Conservation (phyloP, 768 basidiomycete genomes). For the Cystofilobasidium ferigula region DNA sequence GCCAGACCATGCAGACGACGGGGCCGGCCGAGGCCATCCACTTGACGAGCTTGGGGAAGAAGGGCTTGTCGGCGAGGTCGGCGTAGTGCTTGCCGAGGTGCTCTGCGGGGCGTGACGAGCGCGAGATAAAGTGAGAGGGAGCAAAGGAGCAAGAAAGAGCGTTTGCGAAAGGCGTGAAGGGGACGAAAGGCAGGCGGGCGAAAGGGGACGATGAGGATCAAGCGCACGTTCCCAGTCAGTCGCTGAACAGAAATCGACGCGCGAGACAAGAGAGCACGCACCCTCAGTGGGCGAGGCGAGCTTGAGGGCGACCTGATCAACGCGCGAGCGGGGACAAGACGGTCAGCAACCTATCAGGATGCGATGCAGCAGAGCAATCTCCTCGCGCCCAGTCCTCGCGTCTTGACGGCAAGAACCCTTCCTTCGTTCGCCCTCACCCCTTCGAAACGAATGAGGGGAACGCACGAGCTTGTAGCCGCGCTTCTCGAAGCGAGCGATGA, state of each 20-base stretch:
- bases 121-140: not conserved
- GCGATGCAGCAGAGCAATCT: too few species aligned
- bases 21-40: conserved; percentile 50
- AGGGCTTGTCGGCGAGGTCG: conserved; percentile 83
- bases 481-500: conserved; percentile 91
- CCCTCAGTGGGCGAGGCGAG: conserved; percentile 59
- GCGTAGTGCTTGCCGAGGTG: conserved; percentile 97
- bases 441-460: not conserved
- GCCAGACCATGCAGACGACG: conserved; percentile 90
- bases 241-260: too few species aligned
- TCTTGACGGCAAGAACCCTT: too few species aligned
- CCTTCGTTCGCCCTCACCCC: not conserved
- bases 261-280: not conserved
- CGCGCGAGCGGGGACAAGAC: not conserved
- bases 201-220: too few species aligned
- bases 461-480: conserved; percentile 70
- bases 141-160: not conserved
- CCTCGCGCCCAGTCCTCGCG: too few species aligned
- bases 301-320: conserved; percentile 64
- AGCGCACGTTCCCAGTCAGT: too few species aligned
- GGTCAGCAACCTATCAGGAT: not conserved
- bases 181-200: too few species aligned
- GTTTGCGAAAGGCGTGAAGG: too few species aligned
- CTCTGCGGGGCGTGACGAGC: conserved; percentile 34
- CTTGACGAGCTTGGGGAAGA: conserved; percentile 57